phyloP scores from a whole-genome alignment of 2,329 filamentous ascomycete species.

The Cladosporium sp. region DNA sequence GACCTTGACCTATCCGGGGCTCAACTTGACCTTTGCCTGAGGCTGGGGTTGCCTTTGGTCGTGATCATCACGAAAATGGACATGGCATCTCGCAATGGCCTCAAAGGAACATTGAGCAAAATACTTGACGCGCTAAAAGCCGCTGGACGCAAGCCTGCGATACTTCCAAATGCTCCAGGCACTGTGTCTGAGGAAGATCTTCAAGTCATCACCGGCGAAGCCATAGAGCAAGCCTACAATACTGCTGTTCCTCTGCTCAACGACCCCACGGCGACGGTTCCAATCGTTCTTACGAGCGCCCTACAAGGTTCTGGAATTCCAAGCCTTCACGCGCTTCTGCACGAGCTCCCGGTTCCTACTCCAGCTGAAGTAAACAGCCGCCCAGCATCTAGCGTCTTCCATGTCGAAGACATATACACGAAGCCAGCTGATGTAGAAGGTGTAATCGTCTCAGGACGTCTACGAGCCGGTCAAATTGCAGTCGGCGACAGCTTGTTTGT shows the following conservation, averaged over 20 bases:
- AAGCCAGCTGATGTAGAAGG: constrained; percentile 40
- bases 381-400: constrained; percentile 55
- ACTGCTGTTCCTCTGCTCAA: constrained; percentile 50
- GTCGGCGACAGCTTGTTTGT: constrained; percentile 75
- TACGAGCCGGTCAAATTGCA: constrained; percentile 72
- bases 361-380: neutral
- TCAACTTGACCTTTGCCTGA: constrained; percentile 80
- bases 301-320: constrained; percentile 80
- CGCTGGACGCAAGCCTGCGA: constrained; percentile 66
- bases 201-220: constrained; percentile 51
- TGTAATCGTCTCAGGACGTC: constrained; percentile 74
- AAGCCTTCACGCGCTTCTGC: constrained; percentile 75
- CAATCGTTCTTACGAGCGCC: constrained; percentile 83
- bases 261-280: constrained; percentile 55
- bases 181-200: constrained; percentile 44
- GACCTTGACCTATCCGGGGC: constrained; percentile 71
- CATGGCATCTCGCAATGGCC: constrained; percentile 66
- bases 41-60: constrained; percentile 70
- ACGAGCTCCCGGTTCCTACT: constrained; percentile 63
- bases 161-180: constrained; percentile 49
- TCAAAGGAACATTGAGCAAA: constrained; percentile 68
- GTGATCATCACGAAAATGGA: constrained; percentile 91
- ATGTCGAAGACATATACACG: constrained; percentile 86
- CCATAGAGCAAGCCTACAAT: constrained; percentile 55
- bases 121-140: constrained; percentile 75